phyloP scores from a whole-genome alignment of 345 rosid species.

The Gossypium turneri region DNA sequence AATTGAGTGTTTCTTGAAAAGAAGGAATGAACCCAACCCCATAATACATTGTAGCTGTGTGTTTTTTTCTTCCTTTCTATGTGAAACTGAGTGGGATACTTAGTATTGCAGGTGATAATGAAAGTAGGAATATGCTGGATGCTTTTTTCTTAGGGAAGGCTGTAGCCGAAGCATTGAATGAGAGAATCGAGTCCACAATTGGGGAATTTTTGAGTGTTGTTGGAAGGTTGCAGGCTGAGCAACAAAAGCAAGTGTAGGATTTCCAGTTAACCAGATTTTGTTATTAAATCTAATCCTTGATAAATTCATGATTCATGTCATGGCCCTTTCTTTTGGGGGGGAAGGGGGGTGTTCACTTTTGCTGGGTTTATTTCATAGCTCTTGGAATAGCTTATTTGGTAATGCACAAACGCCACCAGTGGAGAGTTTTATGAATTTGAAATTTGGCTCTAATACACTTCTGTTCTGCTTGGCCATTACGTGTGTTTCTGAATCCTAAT shows the following conservation, averaged over 20 bases:
- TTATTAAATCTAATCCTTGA: background rate
- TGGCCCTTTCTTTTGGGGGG: background rate
- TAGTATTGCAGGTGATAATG: constrained; percentile 54
- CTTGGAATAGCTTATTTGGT: background rate
- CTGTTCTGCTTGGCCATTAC: background rate
- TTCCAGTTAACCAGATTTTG: constrained; percentile 54
- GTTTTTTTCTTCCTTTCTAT: background rate
- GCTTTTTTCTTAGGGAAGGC: constrained; percentile 97
- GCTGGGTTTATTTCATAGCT: background rate
- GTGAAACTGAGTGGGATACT: constrained; percentile 6
- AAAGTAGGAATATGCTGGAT: constrained; percentile 60
- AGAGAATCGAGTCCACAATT: constrained; percentile 70
- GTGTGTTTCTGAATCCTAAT: background rate
- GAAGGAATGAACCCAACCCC: background rate
- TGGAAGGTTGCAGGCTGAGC: constrained; percentile 85
- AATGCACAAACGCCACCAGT: background rate
- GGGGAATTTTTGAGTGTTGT: constrained; percentile 75
- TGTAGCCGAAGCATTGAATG: constrained; percentile 77
- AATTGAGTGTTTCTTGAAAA: no score
- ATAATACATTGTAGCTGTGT: background rate
- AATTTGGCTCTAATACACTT: background rate
- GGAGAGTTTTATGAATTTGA: background rate
- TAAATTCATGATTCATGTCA: background rate
- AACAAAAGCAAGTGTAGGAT: constrained; percentile 80
- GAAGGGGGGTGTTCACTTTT: background rate